Base-by-base conservation (phyloP, 306 rosid species). In the peach (Prunus persica) region DNA sequence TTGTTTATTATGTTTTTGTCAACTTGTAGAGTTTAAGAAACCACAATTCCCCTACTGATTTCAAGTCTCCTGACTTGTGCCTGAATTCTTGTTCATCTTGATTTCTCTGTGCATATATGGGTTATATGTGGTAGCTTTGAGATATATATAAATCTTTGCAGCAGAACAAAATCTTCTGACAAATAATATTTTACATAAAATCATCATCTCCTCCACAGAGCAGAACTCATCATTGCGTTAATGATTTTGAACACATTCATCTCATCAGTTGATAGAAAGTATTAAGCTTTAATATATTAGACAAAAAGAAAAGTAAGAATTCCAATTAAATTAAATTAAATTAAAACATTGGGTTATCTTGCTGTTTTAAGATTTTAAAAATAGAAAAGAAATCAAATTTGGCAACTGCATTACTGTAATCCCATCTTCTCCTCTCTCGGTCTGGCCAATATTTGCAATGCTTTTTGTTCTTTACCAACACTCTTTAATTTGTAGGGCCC, bases 401-500 rank as follows among this genome's bases (percentile, higher is more conserved):
- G 67, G 88, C 75, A 80, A 77, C 71, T 80, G 68, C 67, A 65
- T 68, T 67, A 75, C 78, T 74, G 78, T 78, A 81, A 60, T 81
- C 68, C 75, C 74, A 73, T 86, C 73, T 72, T 84, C 78, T 82
- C 65, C 86, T 76, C 27, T 20, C 25, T 55, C 30, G n/a, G 61
- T 54, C 60, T 51, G 60, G 28, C 67, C 60, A 73, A 46, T 73
- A 66, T 75, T 67, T 52, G 80, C 71, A 78, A 74, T 63, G 76
- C 72, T 73, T 88, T 86, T 86, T 80, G 88, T 90, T 86, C 81
- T 85, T 80, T 86, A 86, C 88, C 80, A 79, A 72, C 56, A 65
- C 70, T 67, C 55, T 69, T 76, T 66, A 57, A 79, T 80, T 83
- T 84, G 81, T 84, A 79, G 86, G 92, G 71, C 16, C 91, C 89